Conservation (phyloP, 352 stramenopile genomes). For the Globisporangium nodosum region DNA sequence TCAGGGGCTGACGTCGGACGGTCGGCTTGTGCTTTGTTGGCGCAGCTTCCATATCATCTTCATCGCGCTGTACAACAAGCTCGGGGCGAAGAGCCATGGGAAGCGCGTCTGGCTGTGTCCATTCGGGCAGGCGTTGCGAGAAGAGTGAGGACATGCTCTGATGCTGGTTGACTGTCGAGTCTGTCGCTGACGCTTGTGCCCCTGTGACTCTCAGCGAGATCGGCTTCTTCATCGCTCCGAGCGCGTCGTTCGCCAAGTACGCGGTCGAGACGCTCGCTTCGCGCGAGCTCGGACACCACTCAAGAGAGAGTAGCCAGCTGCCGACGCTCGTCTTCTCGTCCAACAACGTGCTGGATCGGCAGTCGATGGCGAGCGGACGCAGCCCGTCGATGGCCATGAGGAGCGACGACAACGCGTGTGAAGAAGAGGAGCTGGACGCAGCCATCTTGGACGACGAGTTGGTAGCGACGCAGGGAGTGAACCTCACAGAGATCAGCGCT, state of each 20-base stretch:
- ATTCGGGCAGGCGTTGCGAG: slow-evolving; percentile 30
- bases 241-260: slow-evolving; percentile 33
- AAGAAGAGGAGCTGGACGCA: slow-evolving; percentile 3
- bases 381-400: slow-evolving; percentile 19
- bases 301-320: not conserved
- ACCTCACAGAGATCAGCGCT: not conserved
- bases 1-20: not conserved
- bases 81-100: slow-evolving; percentile 13
- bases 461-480: not conserved
- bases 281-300: not conserved
- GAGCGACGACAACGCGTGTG: slow-evolving; percentile 7
- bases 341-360: slow-evolving; percentile 39
- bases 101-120: slow-evolving; percentile 31
- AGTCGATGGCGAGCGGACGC: slow-evolving; percentile 29
- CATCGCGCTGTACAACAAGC: slow-evolving; percentile 37
- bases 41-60: slow-evolving; percentile 40
- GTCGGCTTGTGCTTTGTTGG: not conserved
- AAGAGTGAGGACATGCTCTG: slow-evolving; percentile 24
- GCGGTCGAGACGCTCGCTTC: slow-evolving; percentile 29
- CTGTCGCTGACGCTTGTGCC: not conserved
- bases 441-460: not conserved
- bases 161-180: not conserved
- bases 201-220: slow-evolving; percentile 24
- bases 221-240: slow-evolving; percentile 43
- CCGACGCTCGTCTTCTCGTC: slow-evolving; percentile 47